Evolutionary conservation across 2,329 filamentous ascomycete species (phyloP).

Genomic region (Tolypocladium pustulatum): DNA sequence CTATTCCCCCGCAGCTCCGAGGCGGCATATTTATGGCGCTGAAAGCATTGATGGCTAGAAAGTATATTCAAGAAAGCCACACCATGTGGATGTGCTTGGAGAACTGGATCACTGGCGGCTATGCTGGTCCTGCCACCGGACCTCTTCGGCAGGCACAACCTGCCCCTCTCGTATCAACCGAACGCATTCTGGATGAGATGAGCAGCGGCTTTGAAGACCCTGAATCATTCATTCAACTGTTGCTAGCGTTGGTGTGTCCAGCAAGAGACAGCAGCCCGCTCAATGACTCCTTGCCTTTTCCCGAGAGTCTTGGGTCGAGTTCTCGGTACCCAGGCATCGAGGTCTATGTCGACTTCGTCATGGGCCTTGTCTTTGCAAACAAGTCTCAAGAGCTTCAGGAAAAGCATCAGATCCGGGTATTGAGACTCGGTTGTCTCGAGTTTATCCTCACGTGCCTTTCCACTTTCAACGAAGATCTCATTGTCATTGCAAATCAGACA

Average conservation of each 20-base stretch:
- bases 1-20: conserved; percentile 65
- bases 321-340: conserved; percentile 77
- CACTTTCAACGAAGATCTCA: conserved; percentile 89
- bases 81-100: conserved; percentile 76
- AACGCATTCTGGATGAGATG: conserved; percentile 63
- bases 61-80: conserved; percentile 55
- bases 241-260: conserved; percentile 63
- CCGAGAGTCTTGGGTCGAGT: conserved; percentile 69
- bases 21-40: conserved; percentile 77
- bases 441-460: conserved; percentile 71
- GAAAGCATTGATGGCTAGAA: conserved; percentile 64
- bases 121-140: conserved; percentile 24
- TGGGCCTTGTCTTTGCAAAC: conserved; percentile 66
- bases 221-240: conserved; percentile 69
- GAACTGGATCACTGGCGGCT: conserved; percentile 61
- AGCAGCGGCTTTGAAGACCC: conserved; percentile 75
- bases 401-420: conserved; percentile 56
- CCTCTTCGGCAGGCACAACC: conserved; percentile 21
- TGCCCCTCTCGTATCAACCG: conserved; percentile 35
- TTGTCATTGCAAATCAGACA: conserved; percentile 73
- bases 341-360: conserved; percentile 81
- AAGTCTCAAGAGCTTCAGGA: conserved; percentile 57
- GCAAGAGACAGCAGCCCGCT: conserved; percentile 48
- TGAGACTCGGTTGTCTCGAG: conserved; percentile 72
- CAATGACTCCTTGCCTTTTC: conserved; percentile 73